Conservation (phyloP, 2,329 filamentous ascomycete genomes). For the Colletotrichum orbiculare region DNA sequence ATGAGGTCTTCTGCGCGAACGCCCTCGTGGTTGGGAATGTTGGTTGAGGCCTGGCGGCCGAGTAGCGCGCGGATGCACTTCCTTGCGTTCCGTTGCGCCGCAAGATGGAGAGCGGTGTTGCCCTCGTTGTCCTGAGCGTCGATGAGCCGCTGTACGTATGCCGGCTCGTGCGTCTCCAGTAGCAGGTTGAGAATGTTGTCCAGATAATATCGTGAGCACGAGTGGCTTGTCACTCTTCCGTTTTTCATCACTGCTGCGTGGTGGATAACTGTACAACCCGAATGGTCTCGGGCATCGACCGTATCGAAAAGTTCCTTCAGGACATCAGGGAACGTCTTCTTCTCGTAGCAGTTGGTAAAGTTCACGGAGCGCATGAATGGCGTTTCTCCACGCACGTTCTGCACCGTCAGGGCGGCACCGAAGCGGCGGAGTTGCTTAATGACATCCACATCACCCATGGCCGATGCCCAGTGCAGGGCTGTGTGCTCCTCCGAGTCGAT, state of each 20-base stretch:
- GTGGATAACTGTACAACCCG: constrained; percentile 90
- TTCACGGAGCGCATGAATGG: constrained; percentile 94
- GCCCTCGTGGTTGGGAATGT: constrained; percentile 84
- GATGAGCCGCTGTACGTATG: constrained; percentile 81
- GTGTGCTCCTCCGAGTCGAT: constrained; percentile 95
- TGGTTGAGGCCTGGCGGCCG: constrained; percentile 82
- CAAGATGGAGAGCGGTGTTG: constrained; percentile 83
- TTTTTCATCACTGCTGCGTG: constrained; percentile 91
- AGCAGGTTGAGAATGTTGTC: constrained; percentile 91
- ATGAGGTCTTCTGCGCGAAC: constrained; percentile 89
- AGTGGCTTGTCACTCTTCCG: constrained; percentile 83
- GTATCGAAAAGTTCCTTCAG: constrained; percentile 87
- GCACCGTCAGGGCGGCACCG: constrained; percentile 77
- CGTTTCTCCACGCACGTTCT: constrained; percentile 83
- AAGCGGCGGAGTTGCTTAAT: constrained; percentile 88
- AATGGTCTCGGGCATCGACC: constrained; percentile 81
- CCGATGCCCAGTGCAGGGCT: constrained; percentile 95
- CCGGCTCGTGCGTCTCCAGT: constrained; percentile 78
- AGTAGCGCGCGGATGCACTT: constrained; percentile 88
- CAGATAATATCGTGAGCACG: constrained; percentile 91
- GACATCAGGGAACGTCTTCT: constrained; percentile 87
- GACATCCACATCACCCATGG: constrained; percentile 95
- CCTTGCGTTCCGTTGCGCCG: constrained; percentile 84
- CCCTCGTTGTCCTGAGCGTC: constrained; percentile 87
- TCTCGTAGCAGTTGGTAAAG: constrained; percentile 97